Evolutionary conservation across 805 yeast genomes (phyloP), one percentile per base, ranked within the genome.

Genomic region (Grigorovia jiainica): DNA sequence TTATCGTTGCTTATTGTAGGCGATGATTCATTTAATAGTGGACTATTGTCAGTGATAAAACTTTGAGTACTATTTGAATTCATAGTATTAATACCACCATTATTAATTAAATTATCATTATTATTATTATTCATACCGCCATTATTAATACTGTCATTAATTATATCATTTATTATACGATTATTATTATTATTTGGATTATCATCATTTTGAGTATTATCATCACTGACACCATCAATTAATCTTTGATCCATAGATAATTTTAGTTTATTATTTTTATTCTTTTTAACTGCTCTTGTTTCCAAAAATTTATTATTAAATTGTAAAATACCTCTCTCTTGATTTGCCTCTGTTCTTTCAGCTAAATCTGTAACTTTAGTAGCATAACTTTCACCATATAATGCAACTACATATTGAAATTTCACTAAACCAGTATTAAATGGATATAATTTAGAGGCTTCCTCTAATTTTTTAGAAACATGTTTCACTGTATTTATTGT

Each of bases 331-430:
- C 34, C 29, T 33, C 27, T 23, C 13, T 10, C 15, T 24, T 36
- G 29, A 9, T 19, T 27, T 5, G 27, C 15, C 19, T 42, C 42
- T 27, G 33, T 24, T 5, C 23, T 31, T 20, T 43, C 46, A 30
- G 50, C 46, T n/a, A 51, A 41, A 6, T 49, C 51, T 25, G 57
- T 58, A 43, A 79, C 69, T 55, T 78, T 82, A 30, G 71, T 70
- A 1, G 73, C 70, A 54, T 78, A 79, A 0, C 84, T 78, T 50
- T 78, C 82, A 13, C 75, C 67, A 49, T 78, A 79, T 24, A 79
- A 58, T 16, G 76, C 74, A 21, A 79, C 59, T 21, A 79, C 76
- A 39, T 78, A 65, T 42, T 75, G 66, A 52, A 73, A 67, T 52
- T 78, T 79, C 47, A 67, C 66, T 42, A 79, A 57, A 40, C 72